Conservation (phyloP, 177 flowering plant genomes). For the Telopea speciosissima region DNA sequence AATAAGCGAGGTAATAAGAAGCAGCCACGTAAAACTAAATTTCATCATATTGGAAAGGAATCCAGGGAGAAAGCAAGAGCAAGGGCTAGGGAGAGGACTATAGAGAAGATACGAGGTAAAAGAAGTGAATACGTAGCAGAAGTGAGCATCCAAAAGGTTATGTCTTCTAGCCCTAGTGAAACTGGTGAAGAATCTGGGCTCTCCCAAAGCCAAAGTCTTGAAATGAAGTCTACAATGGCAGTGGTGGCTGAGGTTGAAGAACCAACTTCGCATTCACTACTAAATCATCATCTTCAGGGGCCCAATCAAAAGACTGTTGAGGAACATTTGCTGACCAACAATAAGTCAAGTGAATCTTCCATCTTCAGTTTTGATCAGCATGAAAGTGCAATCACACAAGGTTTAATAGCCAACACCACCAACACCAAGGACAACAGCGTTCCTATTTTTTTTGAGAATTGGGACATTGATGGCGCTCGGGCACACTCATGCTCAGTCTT, state of each 20-base stretch:
- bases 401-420: too few species aligned
- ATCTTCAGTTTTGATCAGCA: too few species aligned
- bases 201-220: conserved; percentile 19
- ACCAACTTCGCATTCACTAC: background rate
- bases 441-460: conserved; percentile 13
- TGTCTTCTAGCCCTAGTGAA: conserved; percentile 16
- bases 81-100: conserved; percentile 66
- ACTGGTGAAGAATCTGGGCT: conserved; percentile 19
- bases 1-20: too few species aligned
- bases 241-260: too few species aligned
- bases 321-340: conserved; percentile 12
- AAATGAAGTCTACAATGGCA: conserved; percentile 15
- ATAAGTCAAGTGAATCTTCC: conserved; percentile 22
- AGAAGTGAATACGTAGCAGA: too few species aligned
- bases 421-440: too few species aligned
- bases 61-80: conserved; percentile 59
- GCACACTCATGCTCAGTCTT: conserved; percentile 6
- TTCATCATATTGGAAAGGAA: conserved; percentile 28
- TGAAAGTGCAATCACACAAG: too few species aligned
- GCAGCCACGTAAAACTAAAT: conserved; percentile 18
- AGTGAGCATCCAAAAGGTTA: too few species aligned
- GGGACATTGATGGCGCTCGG: conserved; percentile 13
- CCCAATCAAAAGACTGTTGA: conserved; percentile 3
- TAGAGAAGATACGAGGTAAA: conserved; percentile 25
- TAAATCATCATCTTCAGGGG: conserved; percentile 22